A percentile compares a stretch with the other conserved stretches of the same genome.
Conservation (phyloP, 768 basidiomycete genomes). For the Russula sp. region DNA sequence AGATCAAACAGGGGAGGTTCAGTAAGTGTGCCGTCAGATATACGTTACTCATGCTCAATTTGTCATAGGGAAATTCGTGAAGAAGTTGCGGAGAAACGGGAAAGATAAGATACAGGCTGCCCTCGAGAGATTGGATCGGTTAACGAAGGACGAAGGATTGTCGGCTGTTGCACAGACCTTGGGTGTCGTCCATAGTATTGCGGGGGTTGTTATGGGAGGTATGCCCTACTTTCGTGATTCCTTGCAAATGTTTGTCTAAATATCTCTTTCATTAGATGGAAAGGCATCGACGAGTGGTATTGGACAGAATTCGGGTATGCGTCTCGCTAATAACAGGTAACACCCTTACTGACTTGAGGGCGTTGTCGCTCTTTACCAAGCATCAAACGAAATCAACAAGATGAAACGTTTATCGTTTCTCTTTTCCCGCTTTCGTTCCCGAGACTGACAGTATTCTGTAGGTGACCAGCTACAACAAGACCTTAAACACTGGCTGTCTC, state of each 20-base stretch:
- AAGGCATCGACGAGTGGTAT: background rate
- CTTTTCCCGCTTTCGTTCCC: background rate
- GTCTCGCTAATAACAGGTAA: background rate
- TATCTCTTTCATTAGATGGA: background rate
- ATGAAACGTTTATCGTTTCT: slow-evolving; percentile 2
- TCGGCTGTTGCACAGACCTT: background rate
- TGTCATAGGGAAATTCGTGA: background rate
- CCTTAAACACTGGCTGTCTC: background rate
- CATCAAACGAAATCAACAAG: background rate
- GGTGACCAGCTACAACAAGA: background rate
- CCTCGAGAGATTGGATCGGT: background rate
- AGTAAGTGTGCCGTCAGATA: background rate
- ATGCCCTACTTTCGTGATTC: background rate
- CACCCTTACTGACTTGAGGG: background rate
- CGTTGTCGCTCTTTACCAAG: background rate
- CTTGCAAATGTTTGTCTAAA: background rate
- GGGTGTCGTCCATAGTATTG: background rate
- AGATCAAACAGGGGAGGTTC: background rate
- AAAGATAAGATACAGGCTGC: background rate
- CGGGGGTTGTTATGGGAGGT: background rate
- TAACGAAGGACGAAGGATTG: background rate
- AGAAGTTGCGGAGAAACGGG: background rate
- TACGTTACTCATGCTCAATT: background rate
- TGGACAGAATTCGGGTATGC: background rate
- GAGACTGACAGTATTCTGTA: background rate